Evolutionary conservation across 2,329 filamentous ascomycete species (phyloP).

Genomic region (Penicillium nordicum): DNA sequence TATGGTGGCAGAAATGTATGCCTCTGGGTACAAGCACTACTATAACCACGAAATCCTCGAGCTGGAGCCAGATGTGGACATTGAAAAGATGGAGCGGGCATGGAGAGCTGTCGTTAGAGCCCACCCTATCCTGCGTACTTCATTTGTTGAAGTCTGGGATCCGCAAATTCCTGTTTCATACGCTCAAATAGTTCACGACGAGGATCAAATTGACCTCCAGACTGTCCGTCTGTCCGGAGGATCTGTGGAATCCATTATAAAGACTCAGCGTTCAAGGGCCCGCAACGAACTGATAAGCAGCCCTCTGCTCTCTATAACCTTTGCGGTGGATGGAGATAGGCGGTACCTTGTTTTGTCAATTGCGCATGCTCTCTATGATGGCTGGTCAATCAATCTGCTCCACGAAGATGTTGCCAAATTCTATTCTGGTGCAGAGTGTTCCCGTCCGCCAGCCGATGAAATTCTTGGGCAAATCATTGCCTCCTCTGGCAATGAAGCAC

Average conservation of each 20-base stretch:
- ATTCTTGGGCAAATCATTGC: constrained; percentile 56
- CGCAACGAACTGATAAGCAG: constrained; percentile 18
- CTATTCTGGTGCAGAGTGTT: constrained; percentile 50
- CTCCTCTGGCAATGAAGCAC: constrained; percentile 47
- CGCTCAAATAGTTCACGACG: constrained; percentile 52
- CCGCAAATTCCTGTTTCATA: constrained; percentile 54
- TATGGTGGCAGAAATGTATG: constrained; percentile 77
- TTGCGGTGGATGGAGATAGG: constrained; percentile 34
- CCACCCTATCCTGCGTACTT: constrained; percentile 72
- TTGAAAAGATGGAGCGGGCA: constrained; percentile 56
- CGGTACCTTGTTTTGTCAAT: constrained; percentile 64
- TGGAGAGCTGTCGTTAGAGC: constrained; percentile 58
- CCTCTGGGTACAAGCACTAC: constrained; percentile 70
- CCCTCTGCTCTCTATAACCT: constrained; percentile 34
- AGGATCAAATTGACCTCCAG: constrained; percentile 34
- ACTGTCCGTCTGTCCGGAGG: constrained; percentile 19
- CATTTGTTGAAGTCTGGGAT: constrained; percentile 65
- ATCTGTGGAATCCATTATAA: constrained; percentile 24
- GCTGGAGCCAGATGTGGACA: constrained; percentile 54
- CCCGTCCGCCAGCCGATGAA: constrained; percentile 50
- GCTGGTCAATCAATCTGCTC: constrained; percentile 73
- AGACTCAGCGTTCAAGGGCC: constrained; percentile 13
- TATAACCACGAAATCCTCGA: constrained; percentile 80
- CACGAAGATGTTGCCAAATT: constrained; percentile 67
- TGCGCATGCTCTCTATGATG: constrained; percentile 85